Base-by-base conservation (phyloP, 1,284 basidiomycete genomes). In the Leccinum griseonigrum region DNA sequence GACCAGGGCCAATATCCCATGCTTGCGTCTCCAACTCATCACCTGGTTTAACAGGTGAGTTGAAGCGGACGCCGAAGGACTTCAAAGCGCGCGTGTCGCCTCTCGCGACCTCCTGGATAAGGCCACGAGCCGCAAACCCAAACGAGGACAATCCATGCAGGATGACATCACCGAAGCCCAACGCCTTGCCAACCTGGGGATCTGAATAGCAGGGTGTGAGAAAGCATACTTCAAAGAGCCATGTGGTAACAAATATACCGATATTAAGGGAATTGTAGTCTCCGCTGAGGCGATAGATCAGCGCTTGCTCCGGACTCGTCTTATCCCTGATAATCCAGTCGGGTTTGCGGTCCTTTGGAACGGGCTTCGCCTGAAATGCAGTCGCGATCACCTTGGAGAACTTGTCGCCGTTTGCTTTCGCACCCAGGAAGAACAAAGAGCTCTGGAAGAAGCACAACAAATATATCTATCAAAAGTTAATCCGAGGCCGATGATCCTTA, bases 191-290 rank as follows among this genome's bases (percentile, higher is more conserved):
- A 50, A 90, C 85, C 18, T 70, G 75, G 2, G 92, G 90, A 74
- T 92, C 90, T 91, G 32, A 9, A 51, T 26, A n/a, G 11, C 11
- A 43, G 4, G 4, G 13, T 6, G 0, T 1, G 40, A 68, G 48
- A 65, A 58, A 34, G 34, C 11, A 57, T 53, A 13, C 16, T 28
- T 8, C 5, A 10, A 55, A 8, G 10, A 22, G 5, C 18, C n/a
- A 26, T 26, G 50, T 4, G 48, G 8, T 5, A 46, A 48, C 43
- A 34, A 46, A 22, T 79, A 54, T 58, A 91, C 89, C 89, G 63
- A 94, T 90, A 75, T 94, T 92, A 11, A 94, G 80, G 18, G 89
- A 88, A 74, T 94, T 94, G 75, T 92, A 94, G 75, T 94, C 92
- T 2, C 91, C 92, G 61, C 87, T 90, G 38, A 94, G 83, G 29